Conservation (phyloP, 257 asterid genomes). For the Rhazya stricta region DNA sequence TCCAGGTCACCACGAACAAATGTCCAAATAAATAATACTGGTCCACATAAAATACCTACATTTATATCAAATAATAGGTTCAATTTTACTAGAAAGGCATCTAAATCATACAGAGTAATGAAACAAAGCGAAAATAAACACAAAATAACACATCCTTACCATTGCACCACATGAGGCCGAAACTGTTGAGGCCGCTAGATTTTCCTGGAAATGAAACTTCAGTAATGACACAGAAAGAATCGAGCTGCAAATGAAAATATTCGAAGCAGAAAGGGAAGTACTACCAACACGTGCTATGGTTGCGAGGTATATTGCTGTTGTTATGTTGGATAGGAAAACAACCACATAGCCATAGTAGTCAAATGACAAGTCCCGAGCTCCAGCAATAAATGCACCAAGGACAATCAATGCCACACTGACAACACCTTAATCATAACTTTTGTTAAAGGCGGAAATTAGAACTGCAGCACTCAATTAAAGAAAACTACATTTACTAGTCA, state of each 20-base stretch:
- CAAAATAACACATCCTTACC: conserved; percentile 31
- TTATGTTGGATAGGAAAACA: conserved; percentile 69
- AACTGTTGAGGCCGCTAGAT: conserved; percentile 86
- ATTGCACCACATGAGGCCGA: conserved; percentile 98
- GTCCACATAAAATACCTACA: conserved; percentile 64
- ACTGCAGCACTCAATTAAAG: not conserved
- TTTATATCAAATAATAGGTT: not conserved
- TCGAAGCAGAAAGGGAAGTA: conserved; percentile 25
- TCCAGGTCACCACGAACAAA: conserved; percentile 72
- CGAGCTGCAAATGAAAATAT: conserved; percentile 20
- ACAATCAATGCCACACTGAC: conserved; percentile 76
- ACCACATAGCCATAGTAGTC: conserved; percentile 66
- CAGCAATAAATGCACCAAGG: conserved; percentile 87
- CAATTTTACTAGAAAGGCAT: not conserved
- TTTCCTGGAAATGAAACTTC: conserved; percentile 53
- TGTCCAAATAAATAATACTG: conserved; percentile 68
- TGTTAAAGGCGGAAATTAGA: conserved; percentile 24
- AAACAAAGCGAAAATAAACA: not conserved
- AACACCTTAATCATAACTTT: conserved; percentile 30
- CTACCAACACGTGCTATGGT: conserved; percentile 85
- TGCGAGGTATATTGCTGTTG: conserved; percentile 86
- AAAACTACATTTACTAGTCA: not conserved
- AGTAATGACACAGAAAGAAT: conserved; percentile 20
- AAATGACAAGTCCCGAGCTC: conserved; percentile 82
- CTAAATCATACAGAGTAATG: not conserved